Percentiles rank a stretch among this genome's conserved stretches.
Conservation (phyloP, 345 rosid genomes). For the Clausena lansium region DNA sequence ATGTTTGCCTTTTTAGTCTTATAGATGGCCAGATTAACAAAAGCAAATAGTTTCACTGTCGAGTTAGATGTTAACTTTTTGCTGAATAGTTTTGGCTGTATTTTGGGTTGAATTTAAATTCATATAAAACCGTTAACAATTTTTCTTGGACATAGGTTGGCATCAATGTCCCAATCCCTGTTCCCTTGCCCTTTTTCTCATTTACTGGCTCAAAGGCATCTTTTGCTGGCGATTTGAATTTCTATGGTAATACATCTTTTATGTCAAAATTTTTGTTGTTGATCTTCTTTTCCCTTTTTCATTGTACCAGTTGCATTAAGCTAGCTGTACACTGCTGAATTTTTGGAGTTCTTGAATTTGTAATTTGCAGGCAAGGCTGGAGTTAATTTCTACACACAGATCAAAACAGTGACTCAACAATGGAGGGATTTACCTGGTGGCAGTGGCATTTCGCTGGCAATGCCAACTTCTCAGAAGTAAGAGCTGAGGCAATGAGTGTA, state of each 20-base stretch:
- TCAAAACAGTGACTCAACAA: conserved; percentile 92
- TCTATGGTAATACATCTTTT: conserved; percentile 61
- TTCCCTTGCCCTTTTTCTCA: conserved; percentile 94
- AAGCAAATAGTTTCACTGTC: neutral
- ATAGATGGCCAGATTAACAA: neutral
- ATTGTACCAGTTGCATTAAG: neutral
- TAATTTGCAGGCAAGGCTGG: conserved; percentile 85
- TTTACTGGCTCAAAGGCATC: conserved; percentile 95
- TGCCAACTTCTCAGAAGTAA: conserved; percentile 91
- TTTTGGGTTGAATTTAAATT: neutral
- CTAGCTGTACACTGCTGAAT: neutral
- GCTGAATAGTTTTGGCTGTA: neutral
- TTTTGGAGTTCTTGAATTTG: neutral
- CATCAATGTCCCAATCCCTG: conserved; percentile 95
- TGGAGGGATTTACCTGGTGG: conserved; percentile 88
- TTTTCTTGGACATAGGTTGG: conserved; percentile 56
- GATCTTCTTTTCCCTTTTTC: neutral
- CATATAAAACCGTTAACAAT: conserved; percentile 4
- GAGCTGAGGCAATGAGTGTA: conserved; percentile 7
- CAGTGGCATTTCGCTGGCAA: conserved; percentile 78
- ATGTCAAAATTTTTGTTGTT: neutral
- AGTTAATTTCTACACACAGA: conserved; percentile 86
- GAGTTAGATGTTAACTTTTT: neutral
- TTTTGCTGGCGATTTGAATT: conserved; percentile 92
- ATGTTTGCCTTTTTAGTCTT: neutral